Evolutionary conservation across 805 yeast species (phyloP).

Genomic region (Saturnispora gosingensis): DNA sequence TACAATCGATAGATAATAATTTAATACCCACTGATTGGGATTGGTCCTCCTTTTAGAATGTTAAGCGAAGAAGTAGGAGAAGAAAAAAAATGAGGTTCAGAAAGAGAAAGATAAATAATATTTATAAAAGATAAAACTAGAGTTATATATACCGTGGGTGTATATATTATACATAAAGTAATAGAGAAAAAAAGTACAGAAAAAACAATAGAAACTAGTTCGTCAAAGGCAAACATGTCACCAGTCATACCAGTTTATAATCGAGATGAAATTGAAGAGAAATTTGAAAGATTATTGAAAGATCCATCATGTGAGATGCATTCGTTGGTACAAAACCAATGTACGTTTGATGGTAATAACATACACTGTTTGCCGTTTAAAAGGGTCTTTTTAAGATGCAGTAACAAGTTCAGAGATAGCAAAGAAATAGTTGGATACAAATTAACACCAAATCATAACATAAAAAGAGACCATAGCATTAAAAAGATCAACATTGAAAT

Average conservation of each 20-base stretch:
- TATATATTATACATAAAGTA: background rate
- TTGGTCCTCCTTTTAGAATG: slow-evolving; percentile 4
- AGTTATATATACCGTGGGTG: background rate
- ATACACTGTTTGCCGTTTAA: slow-evolving; percentile 41
- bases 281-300: slow-evolving; percentile 11
- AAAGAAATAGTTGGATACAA: slow-evolving; percentile 24
- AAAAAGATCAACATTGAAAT: slow-evolving; percentile 26
- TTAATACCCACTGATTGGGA: slow-evolving; percentile 6
- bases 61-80: background rate
- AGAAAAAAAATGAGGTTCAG: background rate
- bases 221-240: slow-evolving; percentile 29
- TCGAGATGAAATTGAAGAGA: slow-evolving; percentile 27
- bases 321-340: slow-evolving; percentile 35
- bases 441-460: slow-evolving; percentile 18
- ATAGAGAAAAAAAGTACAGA: background rate
- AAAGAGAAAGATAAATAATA: background rate
- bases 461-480: background rate
- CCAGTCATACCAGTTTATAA: slow-evolving; percentile 41
- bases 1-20: background rate
- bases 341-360: slow-evolving; percentile 35
- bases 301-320: background rate
- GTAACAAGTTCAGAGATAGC: slow-evolving; percentile 17
- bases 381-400: slow-evolving; percentile 37
- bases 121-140: background rate
- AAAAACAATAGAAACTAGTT: background rate